Base-by-base conservation (phyloP, 2,329 filamentous ascomycete genomes). In the Aureobasidium sp. region DNA sequence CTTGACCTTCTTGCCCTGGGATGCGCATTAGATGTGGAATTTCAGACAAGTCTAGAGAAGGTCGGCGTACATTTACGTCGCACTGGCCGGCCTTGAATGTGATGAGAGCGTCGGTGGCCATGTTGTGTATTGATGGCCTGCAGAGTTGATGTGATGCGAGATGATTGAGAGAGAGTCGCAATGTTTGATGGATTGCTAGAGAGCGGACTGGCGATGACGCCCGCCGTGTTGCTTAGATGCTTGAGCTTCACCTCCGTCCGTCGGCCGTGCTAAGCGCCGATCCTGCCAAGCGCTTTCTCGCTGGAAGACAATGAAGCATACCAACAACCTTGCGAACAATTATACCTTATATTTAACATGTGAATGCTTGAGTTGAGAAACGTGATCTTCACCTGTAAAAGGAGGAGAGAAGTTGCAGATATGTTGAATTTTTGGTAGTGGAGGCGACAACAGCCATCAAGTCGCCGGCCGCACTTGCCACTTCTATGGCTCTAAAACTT, bases 51-150 rank as follows among this genome's bases (percentile, higher is more conserved):
- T 12, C 15, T 27, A 15, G 22, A 39, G 15, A 49, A 2, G 29
- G 6, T 52, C 1, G 42, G 81, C 88, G 72, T 79, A 96, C 91
- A 74, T 92, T 87, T 64, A 93, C 75, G 59, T 94, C 87, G 78
- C 93, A 97, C 75, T 84, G 85, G 75, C 93, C 93, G 67, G 93
- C 93, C 82, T 96, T 97, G 84, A 97, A 97, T 17, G 91, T 96
- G 74, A 97, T 92, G 72, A 96, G 84, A 36, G 93, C 91, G 68
- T 82, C 75, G 76, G 90, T 86, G 65, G 92, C 90, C 91, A 96
- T 97, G 66, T 64, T 64, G 52, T 41, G n/a, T 48, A 31, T n/a
- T n/a, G 48, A 42, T 41, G 36, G 34, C 31, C 7, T 34, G 17
- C 9, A 34, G 36, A 25, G 34, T 20, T 27, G 56, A 2, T 39